Conservation (phyloP, 306 rosid species). For the Herpetospermum pedunculosum region DNA sequence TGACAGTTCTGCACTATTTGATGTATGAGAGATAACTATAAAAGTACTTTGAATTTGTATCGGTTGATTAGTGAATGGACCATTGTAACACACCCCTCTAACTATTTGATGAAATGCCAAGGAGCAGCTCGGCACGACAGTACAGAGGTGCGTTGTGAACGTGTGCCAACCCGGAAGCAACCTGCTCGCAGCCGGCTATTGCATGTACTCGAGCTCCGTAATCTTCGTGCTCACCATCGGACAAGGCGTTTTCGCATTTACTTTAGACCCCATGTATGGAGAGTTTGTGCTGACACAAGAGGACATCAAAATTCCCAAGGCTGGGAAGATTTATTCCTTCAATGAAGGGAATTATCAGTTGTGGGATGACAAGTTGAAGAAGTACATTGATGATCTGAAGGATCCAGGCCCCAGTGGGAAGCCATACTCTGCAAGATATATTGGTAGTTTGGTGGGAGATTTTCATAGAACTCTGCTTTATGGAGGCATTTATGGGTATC, state of each 20-base stretch:
- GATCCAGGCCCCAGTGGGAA: slow-evolving; percentile 91
- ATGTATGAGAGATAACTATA: too few species aligned
- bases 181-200: slow-evolving; percentile 95
- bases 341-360: slow-evolving; percentile 93
- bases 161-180: slow-evolving; percentile 98
- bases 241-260: slow-evolving; percentile 65
- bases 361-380: slow-evolving; percentile 90
- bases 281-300: slow-evolving; percentile 87
- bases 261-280: slow-evolving; percentile 84
- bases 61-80: too few species aligned
- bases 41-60: too few species aligned
- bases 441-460: slow-evolving; percentile 93
- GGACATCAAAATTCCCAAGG: slow-evolving; percentile 59
- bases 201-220: slow-evolving; percentile 95
- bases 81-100: background rate
- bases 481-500: slow-evolving; percentile 96
- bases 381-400: slow-evolving; percentile 79
- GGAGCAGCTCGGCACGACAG: slow-evolving; percentile 51
- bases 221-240: slow-evolving; percentile 87
- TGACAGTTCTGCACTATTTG: too few species aligned
- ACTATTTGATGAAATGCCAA: background rate
- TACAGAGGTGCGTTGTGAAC: slow-evolving; percentile 62
- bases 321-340: slow-evolving; percentile 87
- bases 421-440: slow-evolving; percentile 91
- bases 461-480: slow-evolving; percentile 80